Base-by-base conservation (phyloP, 1,284 basidiomycete genomes). In the Mycena sp. region DNA sequence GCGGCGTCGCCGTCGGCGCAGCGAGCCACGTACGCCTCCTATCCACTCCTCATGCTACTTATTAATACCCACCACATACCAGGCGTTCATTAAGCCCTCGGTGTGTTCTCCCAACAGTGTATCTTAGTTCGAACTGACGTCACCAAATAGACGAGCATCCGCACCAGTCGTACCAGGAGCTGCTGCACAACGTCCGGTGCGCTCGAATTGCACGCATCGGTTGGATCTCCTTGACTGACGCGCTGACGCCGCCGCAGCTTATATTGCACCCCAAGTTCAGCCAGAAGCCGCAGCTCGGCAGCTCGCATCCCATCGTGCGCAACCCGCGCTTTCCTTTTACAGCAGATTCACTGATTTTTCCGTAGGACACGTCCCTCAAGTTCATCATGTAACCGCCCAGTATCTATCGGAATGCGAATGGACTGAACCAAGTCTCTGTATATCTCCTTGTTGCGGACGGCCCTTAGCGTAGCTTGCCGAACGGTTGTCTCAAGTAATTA, bases 121-220 rank as follows among this genome's bases (percentile, higher is more conserved):
- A 51, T 25, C 63, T 40, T 38, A 29, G 10, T 62, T 23, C 10
- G 40, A 58, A 30, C 41, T 35, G 25, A n/a, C 25, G 12, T 37
- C 23, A 19, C 30, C 12, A 10, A 10, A 23, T 25, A 45, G 70
- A 88, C 87, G 77, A 11, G 77, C 79, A 88, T 58, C 92, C 89
- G 0, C 77, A 85, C 37, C 91, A 93, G 77, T 85, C 86, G 4
- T 96, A 96, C 71, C 83, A 88, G 69, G 85, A 92, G 69, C 78
- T 96, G 5, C 77, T 96, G 45, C 82, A 82, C 59, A 86, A 87
- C 23, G 77, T 96, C 61, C 86, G 93, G 83, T 85, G 57, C 28
- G 76, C 9, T 6, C n/a, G n/a, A 4, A 23, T 68, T 35, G 32
- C 19, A n/a, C n/a, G n/a, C n/a, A n/a, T n/a, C 14, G 32, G 7